Evolutionary conservation across 495 filamentous ascomycete species (phyloP), one percentile per base, ranked within the genome.

Genomic region (Podospora fimiseda): DNA sequence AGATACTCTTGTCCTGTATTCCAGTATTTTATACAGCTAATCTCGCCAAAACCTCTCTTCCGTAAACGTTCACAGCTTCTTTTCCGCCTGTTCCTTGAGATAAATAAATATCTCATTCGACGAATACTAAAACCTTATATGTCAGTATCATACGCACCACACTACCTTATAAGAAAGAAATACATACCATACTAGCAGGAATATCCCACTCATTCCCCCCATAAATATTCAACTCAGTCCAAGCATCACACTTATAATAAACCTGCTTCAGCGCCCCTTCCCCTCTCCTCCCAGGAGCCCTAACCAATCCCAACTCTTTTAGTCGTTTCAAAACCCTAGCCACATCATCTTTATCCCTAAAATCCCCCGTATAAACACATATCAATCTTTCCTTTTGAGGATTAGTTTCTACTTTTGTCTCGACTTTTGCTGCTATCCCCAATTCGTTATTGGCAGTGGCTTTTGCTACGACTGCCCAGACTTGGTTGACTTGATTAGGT

Each of bases 171-270:
- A 33, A 5, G 6, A 6, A 6, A 33, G 27, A 33, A 33, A 33
- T 6, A 24, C 58, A 45, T 43, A 66, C 61, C 53, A 80, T 62
- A 8, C 79, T 83, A 36, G 86, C 81, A 61, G 76, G 78, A 42
- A 94, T 70, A 24, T 78, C 78, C 71, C 81, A 92, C 7, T 77
- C 65, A 66, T 93, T 95, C 9, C 76, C 74, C 1, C 72, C 70
- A 36, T 74, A 76, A 30, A 94, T 81, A 9, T 80, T 80, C 22
- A 94, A 70, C 59, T 84, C 70, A 1, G 90, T 92, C 57, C 80
- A 91, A 0, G 82, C 86, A 75, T 94, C 77, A 50, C 74, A 78
- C 62, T 94, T 93, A 66, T 94, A 95, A 55, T 87, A 91, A 46
- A 94, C 80, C 13, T 74, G 72, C 51, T n/a, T n/a, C n/a, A n/a